These are phyloP conservation scores for Datura wrightii DNA, from an alignment of 257 asterid species.

Conservation along the genomic window DNA sequence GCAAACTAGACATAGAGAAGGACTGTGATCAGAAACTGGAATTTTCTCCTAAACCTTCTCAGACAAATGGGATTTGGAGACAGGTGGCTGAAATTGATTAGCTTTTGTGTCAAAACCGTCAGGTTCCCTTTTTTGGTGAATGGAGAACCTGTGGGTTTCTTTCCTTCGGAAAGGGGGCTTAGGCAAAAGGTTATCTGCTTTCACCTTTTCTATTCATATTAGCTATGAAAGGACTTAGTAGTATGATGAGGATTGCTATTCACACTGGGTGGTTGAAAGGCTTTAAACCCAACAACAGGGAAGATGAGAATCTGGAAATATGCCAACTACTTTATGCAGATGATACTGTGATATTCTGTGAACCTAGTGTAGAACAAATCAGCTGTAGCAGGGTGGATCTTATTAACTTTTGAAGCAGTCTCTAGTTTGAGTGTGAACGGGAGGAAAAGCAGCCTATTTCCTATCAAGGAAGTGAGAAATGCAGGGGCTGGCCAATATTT, in stretches of 20 bases:
- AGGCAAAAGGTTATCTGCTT: no score
- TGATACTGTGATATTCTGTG: background rate
- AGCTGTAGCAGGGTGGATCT: background rate
- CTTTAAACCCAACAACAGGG: no score
- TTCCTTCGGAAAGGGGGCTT: no score
- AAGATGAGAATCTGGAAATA: background rate
- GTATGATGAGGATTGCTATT: background rate
- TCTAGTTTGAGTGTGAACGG: background rate
- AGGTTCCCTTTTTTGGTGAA: background rate
- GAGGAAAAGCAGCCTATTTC: background rate
- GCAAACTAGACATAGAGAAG: no score
- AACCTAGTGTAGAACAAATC: background rate
- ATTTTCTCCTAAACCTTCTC: no score
- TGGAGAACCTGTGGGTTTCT: no score
- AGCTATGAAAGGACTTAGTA: no score
- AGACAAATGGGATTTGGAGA: no score
- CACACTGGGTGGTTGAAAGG: no score
- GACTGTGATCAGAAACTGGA: no score
- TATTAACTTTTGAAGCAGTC: background rate
- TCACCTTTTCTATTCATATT: no score
- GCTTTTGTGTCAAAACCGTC: background rate
- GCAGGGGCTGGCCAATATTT: background rate
- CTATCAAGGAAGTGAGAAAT: background rate
- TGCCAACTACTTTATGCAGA: background rate
- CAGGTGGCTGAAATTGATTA: no score